Evolutionary conservation across 257 asterid species (phyloP).

Genomic region (Asclepias syriaca): DNA sequence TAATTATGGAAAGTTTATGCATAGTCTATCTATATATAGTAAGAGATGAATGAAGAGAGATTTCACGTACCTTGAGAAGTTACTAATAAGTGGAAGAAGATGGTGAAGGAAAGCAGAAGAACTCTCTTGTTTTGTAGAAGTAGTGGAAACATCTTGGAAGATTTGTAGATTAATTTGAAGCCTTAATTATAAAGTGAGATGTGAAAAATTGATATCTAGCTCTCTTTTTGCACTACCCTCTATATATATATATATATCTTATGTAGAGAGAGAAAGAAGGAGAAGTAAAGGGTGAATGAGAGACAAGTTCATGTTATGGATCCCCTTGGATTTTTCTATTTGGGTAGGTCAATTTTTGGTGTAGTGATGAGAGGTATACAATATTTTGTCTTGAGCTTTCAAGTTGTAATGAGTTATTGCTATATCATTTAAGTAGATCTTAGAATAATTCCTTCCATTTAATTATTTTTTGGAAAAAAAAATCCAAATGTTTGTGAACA

Average conservation of each 20-base stretch:
- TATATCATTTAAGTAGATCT: not conserved
- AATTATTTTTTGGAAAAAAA: no score
- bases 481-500: no score
- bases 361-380: not conserved
- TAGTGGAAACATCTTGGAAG: not conserved
- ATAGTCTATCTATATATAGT: no score
- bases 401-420: not conserved
- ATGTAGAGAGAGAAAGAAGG: no score
- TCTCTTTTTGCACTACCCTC: not conserved
- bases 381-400: not conserved
- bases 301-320: not conserved
- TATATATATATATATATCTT: not conserved
- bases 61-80: constrained; percentile 7
- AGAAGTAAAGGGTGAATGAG: not conserved
- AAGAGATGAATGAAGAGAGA: no score
- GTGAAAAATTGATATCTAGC: not conserved
- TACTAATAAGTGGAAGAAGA: not conserved
- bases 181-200: no score
- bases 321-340: constrained; percentile 5
- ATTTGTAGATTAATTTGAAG: not conserved
- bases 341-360: not conserved
- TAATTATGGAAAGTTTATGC: no score
- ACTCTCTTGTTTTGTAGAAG: constrained; percentile 2
- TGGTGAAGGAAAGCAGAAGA: not conserved
- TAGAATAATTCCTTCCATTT: no score